Evolutionary conservation across 495 filamentous ascomycete species (phyloP).

Genomic region (Rusavskia elegans): DNA sequence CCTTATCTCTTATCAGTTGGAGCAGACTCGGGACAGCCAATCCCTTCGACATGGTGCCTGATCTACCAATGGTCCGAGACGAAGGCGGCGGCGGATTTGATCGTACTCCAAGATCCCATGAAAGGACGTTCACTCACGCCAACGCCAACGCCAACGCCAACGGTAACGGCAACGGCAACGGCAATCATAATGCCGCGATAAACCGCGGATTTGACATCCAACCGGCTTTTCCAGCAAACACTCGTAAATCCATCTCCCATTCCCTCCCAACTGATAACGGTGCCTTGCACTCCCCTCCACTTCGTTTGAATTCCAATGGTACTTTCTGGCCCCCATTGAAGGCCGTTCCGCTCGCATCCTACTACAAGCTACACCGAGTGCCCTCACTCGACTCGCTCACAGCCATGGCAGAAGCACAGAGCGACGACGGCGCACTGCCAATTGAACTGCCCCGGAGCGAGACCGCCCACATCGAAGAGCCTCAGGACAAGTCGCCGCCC

Average conservation of each 20-base stretch:
- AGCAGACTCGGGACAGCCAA: not conserved
- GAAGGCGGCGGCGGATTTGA: not conserved
- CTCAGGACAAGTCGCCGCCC: constrained; percentile 3
- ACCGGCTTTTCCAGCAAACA: constrained; percentile 9
- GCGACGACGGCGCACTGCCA: not conserved
- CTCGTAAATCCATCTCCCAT: constrained; percentile 11
- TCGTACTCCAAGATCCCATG: not conserved
- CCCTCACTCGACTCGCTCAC: constrained; percentile 11
- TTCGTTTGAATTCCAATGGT: constrained; percentile 6
- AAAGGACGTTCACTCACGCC: not conserved
- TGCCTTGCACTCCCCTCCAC: constrained; percentile 1
- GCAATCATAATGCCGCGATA: constrained; percentile 2
- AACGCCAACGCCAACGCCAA: not conserved
- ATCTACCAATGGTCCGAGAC: constrained; percentile 1
- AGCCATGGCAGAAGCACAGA: constrained; percentile 7
- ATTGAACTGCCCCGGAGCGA: constrained; percentile 6
- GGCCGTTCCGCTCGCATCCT: constrained; percentile 13
- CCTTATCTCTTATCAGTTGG: not conserved
- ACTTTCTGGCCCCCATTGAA: constrained; percentile 12
- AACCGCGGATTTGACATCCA: not conserved
- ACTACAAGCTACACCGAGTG: constrained; percentile 16
- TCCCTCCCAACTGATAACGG: constrained; percentile 7
- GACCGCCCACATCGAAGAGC: constrained; percentile 1
- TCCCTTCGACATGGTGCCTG: not conserved
- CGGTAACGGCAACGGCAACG: not conserved